phyloP scores from a whole-genome alignment of 495 filamentous ascomycete species.

The Neurospora hispaniola region DNA sequence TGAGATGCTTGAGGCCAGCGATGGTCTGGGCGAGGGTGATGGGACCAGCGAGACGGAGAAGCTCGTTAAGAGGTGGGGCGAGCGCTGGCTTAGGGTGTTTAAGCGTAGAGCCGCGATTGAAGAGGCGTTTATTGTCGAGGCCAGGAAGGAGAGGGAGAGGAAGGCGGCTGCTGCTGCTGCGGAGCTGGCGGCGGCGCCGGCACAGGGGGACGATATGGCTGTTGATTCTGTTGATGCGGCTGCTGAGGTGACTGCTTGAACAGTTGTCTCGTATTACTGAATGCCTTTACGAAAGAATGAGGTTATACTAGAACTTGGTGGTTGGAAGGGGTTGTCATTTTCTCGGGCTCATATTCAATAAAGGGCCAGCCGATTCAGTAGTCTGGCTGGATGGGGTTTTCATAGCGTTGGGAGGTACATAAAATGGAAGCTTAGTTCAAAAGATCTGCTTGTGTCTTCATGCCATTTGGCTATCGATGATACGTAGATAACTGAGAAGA shows the following conservation, averaged over 20 bases:
- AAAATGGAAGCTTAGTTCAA: too few species aligned
- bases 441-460: too few species aligned
- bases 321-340: too few species aligned
- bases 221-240: not conserved
- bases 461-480: too few species aligned
- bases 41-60: slow-evolving; percentile 45
- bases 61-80: slow-evolving; percentile 70
- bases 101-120: slow-evolving; percentile 72
- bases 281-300: not conserved
- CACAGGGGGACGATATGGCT: not conserved
- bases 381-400: too few species aligned
- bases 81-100: slow-evolving; percentile 79
- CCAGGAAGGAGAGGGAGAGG: slow-evolving; percentile 17
- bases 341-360: too few species aligned
- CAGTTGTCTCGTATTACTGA: not conserved
- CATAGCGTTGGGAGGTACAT: too few species aligned
- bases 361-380: too few species aligned
- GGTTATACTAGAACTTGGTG: not conserved
- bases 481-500: not conserved
- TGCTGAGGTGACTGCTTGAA: not conserved
- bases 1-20: slow-evolving; percentile 46
- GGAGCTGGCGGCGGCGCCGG: not conserved
- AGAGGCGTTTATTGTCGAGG: slow-evolving; percentile 50
- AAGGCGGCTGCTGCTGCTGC: slow-evolving; percentile 6
- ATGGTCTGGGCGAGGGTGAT: slow-evolving; percentile 35